Evolutionary conservation across 768 basidiomycete species (phyloP), one percentile per base, ranked within the genome.

Genomic region (Chiua virens): DNA sequence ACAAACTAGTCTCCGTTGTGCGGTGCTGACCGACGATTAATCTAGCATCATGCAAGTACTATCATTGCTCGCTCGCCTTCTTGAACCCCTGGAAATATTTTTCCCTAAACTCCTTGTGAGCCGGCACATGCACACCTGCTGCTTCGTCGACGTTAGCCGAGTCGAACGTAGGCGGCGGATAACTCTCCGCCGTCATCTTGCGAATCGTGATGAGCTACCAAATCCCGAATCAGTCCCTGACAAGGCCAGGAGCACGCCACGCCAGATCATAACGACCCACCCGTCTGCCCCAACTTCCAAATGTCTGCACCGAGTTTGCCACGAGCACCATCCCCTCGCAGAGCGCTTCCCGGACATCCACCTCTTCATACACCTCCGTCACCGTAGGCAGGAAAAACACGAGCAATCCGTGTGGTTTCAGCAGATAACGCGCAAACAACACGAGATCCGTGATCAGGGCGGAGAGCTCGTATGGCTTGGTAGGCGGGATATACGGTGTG

Each of bases 361-460:
- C 73, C 57, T 90, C 89, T 53, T 87, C 81, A 63, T 95, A 98
- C 37, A 94, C 88, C 42, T 96, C 94, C 13, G 83, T 91, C 20
- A 96, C 89, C 0, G 92, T 95, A 0, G 92, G 92, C 20, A 98
- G 77, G 73, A 98, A 98, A 72, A 97, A 98, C 4, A 99, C 96
- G 15, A 99, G 79, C 36, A 97, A 75, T 13, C 97, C 97, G 21
- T 77, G 78, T 1, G 91, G 91, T 55, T 84, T 91, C 25, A 99
- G 79, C 23, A 97, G 73, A 67, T 89, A 91, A 45, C 94, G 80
- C 3, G 92, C 83, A 39, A 93, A 78, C 15, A 85, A 64, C 25
- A 98, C 82, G 14, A 99, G 83, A 64, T 97, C 95, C 14, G 75
- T 57, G 9, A 87, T 86, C 36, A 99, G 80, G 46, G 85, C 79